Conservation (phyloP, 495 filamentous ascomycete species). For the Parathielavia hyrcaniae region DNA sequence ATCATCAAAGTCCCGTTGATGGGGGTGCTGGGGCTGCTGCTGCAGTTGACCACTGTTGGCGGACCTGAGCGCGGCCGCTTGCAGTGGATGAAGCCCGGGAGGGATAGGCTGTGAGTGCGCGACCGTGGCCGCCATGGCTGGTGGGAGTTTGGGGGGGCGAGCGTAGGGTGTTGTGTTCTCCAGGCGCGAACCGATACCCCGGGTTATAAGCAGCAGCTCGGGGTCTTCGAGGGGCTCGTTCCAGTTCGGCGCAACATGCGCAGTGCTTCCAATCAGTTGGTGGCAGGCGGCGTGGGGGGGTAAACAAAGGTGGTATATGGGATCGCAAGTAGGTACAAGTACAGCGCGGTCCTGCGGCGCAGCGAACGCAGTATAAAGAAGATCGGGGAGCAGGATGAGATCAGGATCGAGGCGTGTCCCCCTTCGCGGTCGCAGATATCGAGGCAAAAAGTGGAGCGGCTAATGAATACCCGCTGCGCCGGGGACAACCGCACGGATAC, state of each 20-base stretch:
- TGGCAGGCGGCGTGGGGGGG: conserved; percentile 1
- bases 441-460: conserved; percentile 6
- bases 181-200: neutral
- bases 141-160: neutral
- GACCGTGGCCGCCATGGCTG: conserved; percentile 32
- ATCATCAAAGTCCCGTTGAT: conserved; percentile 10
- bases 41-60: conserved; percentile 21
- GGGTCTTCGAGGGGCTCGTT: neutral
- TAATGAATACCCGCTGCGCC: too few species aligned
- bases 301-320: neutral
- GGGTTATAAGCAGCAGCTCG: neutral
- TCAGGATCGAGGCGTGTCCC: conserved; percentile 6
- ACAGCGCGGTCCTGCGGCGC: neutral
- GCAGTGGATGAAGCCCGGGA: conserved; percentile 30
- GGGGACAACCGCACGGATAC: neutral
- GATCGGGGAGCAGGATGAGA: conserved; percentile 1
- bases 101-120: conserved; percentile 27
- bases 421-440: conserved; percentile 6
- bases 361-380: neutral
- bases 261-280: neutral
- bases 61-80: conserved; percentile 23
- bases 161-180: neutral
- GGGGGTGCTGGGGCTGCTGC: conserved; percentile 20
- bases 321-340: neutral
- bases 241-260: neutral